Base-by-base conservation (phyloP, 192 early-diverging fungal genomes). In the Rhizophagus sp. region DNA sequence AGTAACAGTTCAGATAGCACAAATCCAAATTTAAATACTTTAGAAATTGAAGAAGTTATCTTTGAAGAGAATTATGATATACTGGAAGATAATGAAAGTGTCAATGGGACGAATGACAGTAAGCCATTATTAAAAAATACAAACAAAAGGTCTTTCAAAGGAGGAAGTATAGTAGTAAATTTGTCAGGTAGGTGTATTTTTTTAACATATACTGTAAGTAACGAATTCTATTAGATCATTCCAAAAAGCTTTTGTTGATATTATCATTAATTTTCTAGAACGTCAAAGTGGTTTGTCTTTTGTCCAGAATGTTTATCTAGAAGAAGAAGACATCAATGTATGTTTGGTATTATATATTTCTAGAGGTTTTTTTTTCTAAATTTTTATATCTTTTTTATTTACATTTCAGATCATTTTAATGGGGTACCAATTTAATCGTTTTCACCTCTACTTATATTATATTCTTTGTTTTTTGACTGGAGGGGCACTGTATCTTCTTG, bases 401-500 rank as follows among this genome's bases (percentile, higher is more conserved):
- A 12, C 12, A 33, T 3, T 27, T 39, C 52, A 89, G 76, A 84
- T 94, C 61, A 76, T 80, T 25, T 88, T 94, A 61, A 83, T 82
- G 25, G 96, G 95, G 12, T 92, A 95, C 83, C 84, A 84, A 4
- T 88, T 86, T 83, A 84, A 87, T 25, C 36, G 76, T 41, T 47
- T 83, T 2, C 86, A 85, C 0, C 74, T 90, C 10, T 87, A 90
- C 64, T 44, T 93, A 8, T 97, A 94, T 83, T 83, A 90, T 71
- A 11, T 93, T 8, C 50, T 92, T 5, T 94, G 90, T 27, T 17
- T 95, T 44, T 76, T 93, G 63, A 89, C 95, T 4, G 80, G 87
- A 4, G 97, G 97, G 6, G 80, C 92, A 11, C 79, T 93, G 2
- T 96, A 91, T 72, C 84, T 98, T 22, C 64, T 97, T 13, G 93